Conservation (phyloP, 1,139 yeast species). For the Entelexis paramagnoliae region DNA sequence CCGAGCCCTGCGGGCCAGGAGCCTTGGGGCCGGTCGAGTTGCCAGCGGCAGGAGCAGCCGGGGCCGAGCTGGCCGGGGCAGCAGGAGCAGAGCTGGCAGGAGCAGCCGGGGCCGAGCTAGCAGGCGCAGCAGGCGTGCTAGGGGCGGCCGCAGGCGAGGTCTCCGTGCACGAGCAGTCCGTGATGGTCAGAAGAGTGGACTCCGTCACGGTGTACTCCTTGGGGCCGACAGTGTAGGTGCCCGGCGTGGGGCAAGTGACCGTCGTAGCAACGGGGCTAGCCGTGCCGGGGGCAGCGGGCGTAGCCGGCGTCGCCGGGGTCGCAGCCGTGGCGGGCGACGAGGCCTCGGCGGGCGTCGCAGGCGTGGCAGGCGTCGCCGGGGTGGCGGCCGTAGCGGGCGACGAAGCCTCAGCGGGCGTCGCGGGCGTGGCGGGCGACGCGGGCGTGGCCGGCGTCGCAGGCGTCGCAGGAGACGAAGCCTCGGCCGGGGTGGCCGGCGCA, state of each 20-base stretch:
- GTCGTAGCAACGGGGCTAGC: conserved; percentile 21
- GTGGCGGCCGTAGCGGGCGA: conserved; percentile 2
- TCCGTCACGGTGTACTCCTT: conserved; percentile 34
- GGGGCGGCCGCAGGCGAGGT: conserved; percentile 1
- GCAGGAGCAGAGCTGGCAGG: not conserved
- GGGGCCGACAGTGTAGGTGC: conserved; percentile 27
- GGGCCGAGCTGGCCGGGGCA: not conserved
- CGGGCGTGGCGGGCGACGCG: not conserved
- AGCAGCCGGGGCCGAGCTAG: conserved; percentile 1
- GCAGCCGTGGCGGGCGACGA: not conserved
- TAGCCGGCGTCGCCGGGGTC: not conserved
- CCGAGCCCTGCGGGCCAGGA: not conserved
- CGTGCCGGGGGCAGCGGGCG: not conserved
- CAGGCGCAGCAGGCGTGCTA: conserved; percentile 1
- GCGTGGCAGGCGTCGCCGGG: not conserved
- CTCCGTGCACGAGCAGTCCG: conserved; percentile 43
- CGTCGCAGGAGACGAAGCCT: not conserved
- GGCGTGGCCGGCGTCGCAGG: not conserved
- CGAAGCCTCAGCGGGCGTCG: not conserved
- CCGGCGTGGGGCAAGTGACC: conserved; percentile 34
- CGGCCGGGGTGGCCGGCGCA: not conserved
- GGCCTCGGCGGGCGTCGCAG: conserved; percentile 36
- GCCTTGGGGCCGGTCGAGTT: not conserved
- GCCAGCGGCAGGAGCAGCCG: not conserved
- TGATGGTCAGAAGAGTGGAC: conserved; percentile 37